A percentile compares a stretch with the other conserved stretches of the same genome.
Conservation (phyloP, 257 asterid genomes). For the Solanum ahanhuiri region DNA sequence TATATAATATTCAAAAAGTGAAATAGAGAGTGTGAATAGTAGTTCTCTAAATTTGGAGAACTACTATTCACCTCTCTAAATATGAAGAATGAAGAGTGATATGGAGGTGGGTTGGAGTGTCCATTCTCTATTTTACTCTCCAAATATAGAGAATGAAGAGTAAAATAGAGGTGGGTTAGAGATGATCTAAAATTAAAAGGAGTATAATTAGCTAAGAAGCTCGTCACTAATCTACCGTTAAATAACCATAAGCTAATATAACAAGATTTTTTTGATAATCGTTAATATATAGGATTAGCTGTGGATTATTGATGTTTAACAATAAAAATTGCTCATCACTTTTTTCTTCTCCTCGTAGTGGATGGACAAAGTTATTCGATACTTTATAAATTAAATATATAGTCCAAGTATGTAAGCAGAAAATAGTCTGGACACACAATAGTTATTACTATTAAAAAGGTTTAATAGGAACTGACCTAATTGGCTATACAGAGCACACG, state of each 20-base stretch:
- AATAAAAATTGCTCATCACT: neutral
- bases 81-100: too few species aligned
- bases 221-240: neutral
- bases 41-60: too few species aligned
- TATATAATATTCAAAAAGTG: too few species aligned
- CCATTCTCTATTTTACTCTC: too few species aligned
- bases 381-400: neutral
- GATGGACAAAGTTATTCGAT: neutral
- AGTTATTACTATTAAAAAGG: neutral
- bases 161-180: too few species aligned
- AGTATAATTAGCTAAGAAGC: neutral
- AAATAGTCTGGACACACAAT: neutral
- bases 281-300: neutral
- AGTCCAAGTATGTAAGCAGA: neutral
- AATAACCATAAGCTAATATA: neutral
- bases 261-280: too few species aligned
- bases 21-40: too few species aligned
- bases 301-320: neutral
- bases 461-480: neutral
- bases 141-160: too few species aligned
- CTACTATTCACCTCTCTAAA: too few species aligned
- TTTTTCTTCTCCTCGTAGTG: neutral
- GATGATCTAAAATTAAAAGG: neutral
- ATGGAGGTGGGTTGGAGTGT: too few species aligned
- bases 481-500: neutral